Evolutionary conservation across 2,329 filamentous ascomycete genomes (phyloP).

Genomic region (Capronia coronata): DNA sequence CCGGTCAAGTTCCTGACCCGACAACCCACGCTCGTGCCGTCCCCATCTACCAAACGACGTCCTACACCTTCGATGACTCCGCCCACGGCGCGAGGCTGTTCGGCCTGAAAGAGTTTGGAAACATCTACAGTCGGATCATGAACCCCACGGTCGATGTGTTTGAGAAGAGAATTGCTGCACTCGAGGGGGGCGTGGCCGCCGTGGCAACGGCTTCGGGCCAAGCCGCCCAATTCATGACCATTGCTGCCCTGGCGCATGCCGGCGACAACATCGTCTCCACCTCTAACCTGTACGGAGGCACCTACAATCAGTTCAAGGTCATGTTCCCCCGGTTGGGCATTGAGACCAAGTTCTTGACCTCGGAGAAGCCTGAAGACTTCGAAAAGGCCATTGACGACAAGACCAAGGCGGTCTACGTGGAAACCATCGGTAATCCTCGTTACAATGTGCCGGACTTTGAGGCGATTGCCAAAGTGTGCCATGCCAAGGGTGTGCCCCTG

Average conservation of each 20-base stretch:
- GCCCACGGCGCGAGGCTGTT: slow-evolving; percentile 93
- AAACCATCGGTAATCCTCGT: slow-evolving; percentile 80
- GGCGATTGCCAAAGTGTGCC: slow-evolving; percentile 71
- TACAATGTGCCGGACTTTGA: slow-evolving; percentile 87
- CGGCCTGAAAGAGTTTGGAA: slow-evolving; percentile 91
- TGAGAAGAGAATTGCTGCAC: slow-evolving; percentile 56
- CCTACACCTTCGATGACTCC: slow-evolving; percentile 90
- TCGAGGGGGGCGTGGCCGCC: slow-evolving; percentile 66
- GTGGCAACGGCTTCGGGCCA: slow-evolving; percentile 67
- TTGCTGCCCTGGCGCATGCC: slow-evolving; percentile 66
- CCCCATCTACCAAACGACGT: slow-evolving; percentile 94
- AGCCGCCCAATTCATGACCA: slow-evolving; percentile 79
- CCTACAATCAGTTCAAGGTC: slow-evolving; percentile 91
- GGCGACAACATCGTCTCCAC: slow-evolving; percentile 88
- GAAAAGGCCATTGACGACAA: slow-evolving; percentile 74
- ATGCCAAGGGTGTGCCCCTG: slow-evolving; percentile 56
- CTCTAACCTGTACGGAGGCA: slow-evolving; percentile 80
- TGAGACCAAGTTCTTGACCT: slow-evolving; percentile 71
- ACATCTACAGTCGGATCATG: slow-evolving; percentile 96
- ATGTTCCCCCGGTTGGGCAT: slow-evolving; percentile 73
- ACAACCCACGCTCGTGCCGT: slow-evolving; percentile 82
- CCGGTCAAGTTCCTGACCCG: slow-evolving; percentile 72
- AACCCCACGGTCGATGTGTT: slow-evolving; percentile 95
- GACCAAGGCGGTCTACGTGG: slow-evolving; percentile 81
- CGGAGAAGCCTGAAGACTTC: slow-evolving; percentile 62